Base-by-base conservation (phyloP, 2,329 filamentous ascomycete genomes). In the Leptosphaerulina australis region DNA sequence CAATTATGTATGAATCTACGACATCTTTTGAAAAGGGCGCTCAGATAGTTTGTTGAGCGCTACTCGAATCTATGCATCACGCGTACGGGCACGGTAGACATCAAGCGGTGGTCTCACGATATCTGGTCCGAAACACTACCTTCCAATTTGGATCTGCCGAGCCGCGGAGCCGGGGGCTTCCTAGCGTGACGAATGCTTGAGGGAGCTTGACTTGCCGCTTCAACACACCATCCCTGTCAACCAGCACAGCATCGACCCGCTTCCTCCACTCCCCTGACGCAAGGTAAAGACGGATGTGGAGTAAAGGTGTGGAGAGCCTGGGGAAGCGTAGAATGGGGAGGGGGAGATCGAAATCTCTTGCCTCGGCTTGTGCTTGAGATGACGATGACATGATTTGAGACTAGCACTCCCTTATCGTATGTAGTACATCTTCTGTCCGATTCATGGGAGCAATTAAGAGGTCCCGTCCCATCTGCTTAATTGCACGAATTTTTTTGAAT, bases 281-380 rank as follows among this genome's bases (percentile, higher is more conserved):
- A 29, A 6, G 6, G 20, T 11, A 5, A 9, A n/a, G 12, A 28
- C 4, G 9, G 5, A 10, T 46, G 41, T 41, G 41, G 49, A 36
- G 49, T 18, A 21, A 28, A 11, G 4, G 20, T 44, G 44, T 38
- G 50, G 50, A 53, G 50, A 47, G 28, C 38, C 28, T 47, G 44
- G 50, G 37, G 44, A 34, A 51, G n/a, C n/a, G n/a, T n/a, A n/a
- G n/a, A n/a, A n/a, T n/a, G n/a, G n/a, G n/a, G n/a, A n/a, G n/a
- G n/a, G 22, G 18, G 39, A 20, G 24, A n/a, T 31, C 26, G 37
- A 36, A 26, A 15, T 8, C 17, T 38, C 6, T 20, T 44, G 45
- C 49, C 53, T 56, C 45, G 49, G 45, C 24, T 28, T 21, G 22
- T 24, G 38, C 9, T 31, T 11, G 30, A 11, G 31, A 50, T 48